A percentile compares a stretch with the other conserved stretches of the same genome.
These are phyloP conservation scores for Phytophthora citrophthora DNA, from an alignment of 352 stramenopile genomes.

Conservation along the genomic window DNA sequence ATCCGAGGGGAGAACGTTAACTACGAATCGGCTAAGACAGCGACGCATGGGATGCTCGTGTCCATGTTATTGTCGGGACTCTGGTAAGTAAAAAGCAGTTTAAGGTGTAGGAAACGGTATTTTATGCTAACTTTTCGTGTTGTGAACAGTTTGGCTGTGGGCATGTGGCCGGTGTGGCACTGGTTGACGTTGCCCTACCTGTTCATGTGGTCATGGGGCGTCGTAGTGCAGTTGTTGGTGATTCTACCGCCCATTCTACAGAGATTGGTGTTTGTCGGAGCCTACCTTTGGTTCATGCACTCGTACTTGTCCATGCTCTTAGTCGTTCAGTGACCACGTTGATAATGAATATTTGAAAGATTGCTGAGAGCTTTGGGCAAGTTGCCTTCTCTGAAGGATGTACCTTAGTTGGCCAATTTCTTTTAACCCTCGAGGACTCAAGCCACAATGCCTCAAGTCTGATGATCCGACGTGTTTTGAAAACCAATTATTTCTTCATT, in stretches of 20 bases:
- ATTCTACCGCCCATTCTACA: slow-evolving; percentile 67
- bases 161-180: slow-evolving; percentile 78
- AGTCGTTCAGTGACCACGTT: slow-evolving; percentile 13
- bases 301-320: slow-evolving; percentile 56
- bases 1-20: slow-evolving; percentile 61
- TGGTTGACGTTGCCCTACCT: slow-evolving; percentile 79
- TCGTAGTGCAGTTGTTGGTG: slow-evolving; percentile 73
- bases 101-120: too few relatives aligned
- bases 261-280: slow-evolving; percentile 62
- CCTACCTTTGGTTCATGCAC: slow-evolving; percentile 83
- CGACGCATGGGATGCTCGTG: slow-evolving; percentile 71
- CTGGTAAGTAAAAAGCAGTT: slow-evolving; percentile 35
- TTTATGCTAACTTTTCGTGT: neutral
- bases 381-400: too few relatives aligned
- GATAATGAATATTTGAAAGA: too few relatives aligned
- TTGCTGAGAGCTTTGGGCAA: too few relatives aligned
- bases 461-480: too few relatives aligned
- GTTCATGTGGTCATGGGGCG: slow-evolving; percentile 86
- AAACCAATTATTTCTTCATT: too few relatives aligned
- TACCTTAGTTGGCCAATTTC: too few relatives aligned
- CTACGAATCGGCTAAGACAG: slow-evolving; percentile 67
- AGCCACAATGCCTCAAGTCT: too few relatives aligned
- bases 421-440: too few relatives aligned
- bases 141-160: slow-evolving; percentile 60
- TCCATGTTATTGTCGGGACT: slow-evolving; percentile 64